Base-by-base conservation (phyloP, 2,329 filamentous ascomycete genomes). In the Aspergillus melleus region DNA sequence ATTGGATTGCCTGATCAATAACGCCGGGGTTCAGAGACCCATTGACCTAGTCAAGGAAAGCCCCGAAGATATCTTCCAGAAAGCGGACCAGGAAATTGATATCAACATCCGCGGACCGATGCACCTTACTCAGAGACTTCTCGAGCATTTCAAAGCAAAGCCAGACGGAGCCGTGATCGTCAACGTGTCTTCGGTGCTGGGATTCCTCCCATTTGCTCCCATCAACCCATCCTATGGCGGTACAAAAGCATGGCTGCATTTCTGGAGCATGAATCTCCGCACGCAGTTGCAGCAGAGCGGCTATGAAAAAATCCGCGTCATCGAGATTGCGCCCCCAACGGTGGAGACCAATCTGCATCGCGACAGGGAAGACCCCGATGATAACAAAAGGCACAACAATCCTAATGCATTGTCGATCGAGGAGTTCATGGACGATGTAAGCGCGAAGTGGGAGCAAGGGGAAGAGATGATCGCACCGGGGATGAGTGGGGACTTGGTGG, bases 321-420 rank as follows among this genome's bases (percentile, higher is more conserved):
- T 42, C 6, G 16, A 42, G 16, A 42, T n/a, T 42, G 36, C 36
- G 14, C 36, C 36, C 16, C 36, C 36, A 14, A 42, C 36, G 16
- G 36, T 42, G 14, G 16, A 6, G 2, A 42, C 36, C 1, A 8
- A 16, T n/a, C 9, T 87, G 42, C 83, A 87, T 68, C 76, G 84
- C 0, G 84, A 87, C 64, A 72, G 84, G 29, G 74, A 78, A 50
- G 77, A 86, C 64, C 83, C 84, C 1, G 79, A 86, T 62, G 82
- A 86, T 61, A 86, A 86, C 57, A 87, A 85, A 72, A 86, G 86
- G 72, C 72, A 80, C 6, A 81, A 83, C n/a, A 84, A 83, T 42
- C 63, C 72, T n/a, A 68, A 58, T 24, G 72, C 79, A 20, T 63
- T 87, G 68, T 77, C 71, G 0, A 69, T 86, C 4, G 80, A 83